A percentile compares a stretch with the other conserved stretches of the same genome.
These are phyloP conservation scores for Globisporangium carolinianum DNA, from an alignment of 352 stramenopile genomes.

Conservation along the genomic window DNA sequence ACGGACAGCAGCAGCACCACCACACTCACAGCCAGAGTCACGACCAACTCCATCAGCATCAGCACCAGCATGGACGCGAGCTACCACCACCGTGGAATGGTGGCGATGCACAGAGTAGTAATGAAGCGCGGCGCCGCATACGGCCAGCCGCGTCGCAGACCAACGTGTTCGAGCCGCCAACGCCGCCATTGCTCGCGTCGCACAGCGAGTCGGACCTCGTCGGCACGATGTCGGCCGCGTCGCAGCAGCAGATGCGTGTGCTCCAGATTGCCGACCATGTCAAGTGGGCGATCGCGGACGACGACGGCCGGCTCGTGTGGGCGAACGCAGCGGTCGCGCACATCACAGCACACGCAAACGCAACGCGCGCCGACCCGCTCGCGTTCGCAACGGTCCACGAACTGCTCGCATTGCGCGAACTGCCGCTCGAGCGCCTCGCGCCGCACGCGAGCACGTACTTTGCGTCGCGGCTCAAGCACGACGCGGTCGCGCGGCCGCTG, in stretches of 20 bases:
- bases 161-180: constrained; percentile 7
- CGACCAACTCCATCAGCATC: constrained; percentile 5
- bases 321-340: constrained; percentile 47
- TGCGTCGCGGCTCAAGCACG: constrained; percentile 57
- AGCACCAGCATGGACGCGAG: constrained; percentile 11
- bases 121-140: constrained; percentile 3
- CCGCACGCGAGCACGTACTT: constrained; percentile 75
- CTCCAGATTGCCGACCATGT: constrained; percentile 51
- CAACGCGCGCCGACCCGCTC: not conserved
- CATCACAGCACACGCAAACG: not conserved
- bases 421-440: constrained; percentile 59
- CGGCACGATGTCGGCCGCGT: constrained; percentile 18
- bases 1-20: not conserved
- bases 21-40: constrained; percentile 22
- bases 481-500: constrained; percentile 57
- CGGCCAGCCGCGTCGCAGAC: constrained; percentile 9
- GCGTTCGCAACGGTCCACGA: constrained; percentile 23
- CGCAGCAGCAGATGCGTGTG: constrained; percentile 36
- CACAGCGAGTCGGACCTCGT: constrained; percentile 38
- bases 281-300: constrained; percentile 26
- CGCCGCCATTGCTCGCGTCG: constrained; percentile 13
- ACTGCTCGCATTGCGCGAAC: constrained; percentile 26
- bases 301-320: constrained; percentile 58
- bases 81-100: constrained; percentile 5
- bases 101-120: not conserved